Base-by-base conservation (phyloP, 2,329 filamentous ascomycete genomes). In the Fusarium graminum region DNA sequence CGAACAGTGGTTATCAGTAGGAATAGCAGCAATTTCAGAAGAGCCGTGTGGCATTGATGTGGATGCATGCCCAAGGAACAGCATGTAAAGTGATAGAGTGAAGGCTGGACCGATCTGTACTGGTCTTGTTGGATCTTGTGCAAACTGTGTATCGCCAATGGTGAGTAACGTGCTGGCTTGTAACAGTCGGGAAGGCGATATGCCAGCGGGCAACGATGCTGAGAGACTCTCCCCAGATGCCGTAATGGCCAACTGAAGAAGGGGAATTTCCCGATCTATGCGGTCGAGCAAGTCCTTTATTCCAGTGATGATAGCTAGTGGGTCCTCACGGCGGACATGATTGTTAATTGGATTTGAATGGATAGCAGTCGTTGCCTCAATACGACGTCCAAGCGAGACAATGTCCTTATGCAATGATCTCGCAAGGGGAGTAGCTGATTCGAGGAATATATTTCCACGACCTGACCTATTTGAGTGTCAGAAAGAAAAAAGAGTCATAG, bases 111-210 rank as follows among this genome's bases (percentile, higher is more conserved):
- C 95, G 60, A 98, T 91, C 74, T 97, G 93, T 43, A 92, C 88
- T 0, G 90, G 85, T 11, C 82, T 79, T 1, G 80, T 83, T 7
- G 89, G 86, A 39, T 87, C 82, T 65, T 88, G 83, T 3, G 87
- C 86, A 77, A 95, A 97, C 65, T 93, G 90, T 0, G 89, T 90
- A 76, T 99, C 95, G 4, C 93, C 93, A 42, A 93, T 86, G 28
- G 90, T 96, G 46, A 98, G 83, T 67, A 97, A 91, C 6, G 93
- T 95, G 74, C 94, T 98, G 17, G 95, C 94, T 78, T 99, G 95
- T 36, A 98, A 81, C 40, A 99, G 81, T 39, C 95, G 87, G 6
- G 94, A 97, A 2, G 94, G 94, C 2, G 94, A 98, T 42, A 98
- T 92, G 11, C 90, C 90, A 2, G 91, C 83, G 0, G 93, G 92